Evolutionary conservation across 306 rosid species (phyloP), one percentile per base, ranked within the genome.

Genomic region (Begonia peltatifolia): DNA sequence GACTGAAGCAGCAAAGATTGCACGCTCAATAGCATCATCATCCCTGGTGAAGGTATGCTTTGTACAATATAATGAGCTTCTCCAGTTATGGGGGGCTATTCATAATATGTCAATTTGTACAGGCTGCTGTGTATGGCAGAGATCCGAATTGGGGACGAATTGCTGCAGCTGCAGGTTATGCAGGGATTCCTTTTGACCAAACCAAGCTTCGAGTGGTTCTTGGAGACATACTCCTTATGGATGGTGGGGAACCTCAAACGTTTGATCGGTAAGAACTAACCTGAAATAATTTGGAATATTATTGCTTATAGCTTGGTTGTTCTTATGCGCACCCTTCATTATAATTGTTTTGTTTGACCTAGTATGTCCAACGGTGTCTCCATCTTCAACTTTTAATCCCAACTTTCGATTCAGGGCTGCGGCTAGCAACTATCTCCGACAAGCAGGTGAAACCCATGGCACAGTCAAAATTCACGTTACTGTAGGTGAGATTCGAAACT

Each of bases 141-240:
- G 99, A 83, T 62, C 95, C 99, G 42, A 86, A 90, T 18, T 90
- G 99, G 99, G 99, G 99, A 54, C 94, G 95, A 55, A 86, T 90
- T 42, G 99, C 95, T 17, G 72, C 74, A 18, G 95, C 99, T 15
- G 93, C 99, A 20, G 99, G 95, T 50, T 83, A 83, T 68, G 76
- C 95, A 0, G 99, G 99, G 63, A 66, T 86, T 65, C 41, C 80
- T 22, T 90, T 90, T 62, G 67, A 77, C 56, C 95, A 80, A 74
- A 74, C 41, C 48, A 73, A 71, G 66, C 95, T 90, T 50, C 68
- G 71, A 69, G 92, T 90, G 63, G 67, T 74, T 62, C 67, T 90
- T 36, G 95, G 99, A 8, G 73, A 90, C 70, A 83, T 76, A 59
- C 75, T 83, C 51, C 86, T 90, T 35, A 90, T 90, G 95, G 76